Conservation (phyloP, 768 basidiomycete species). For the Lentinula aciculospora region DNA sequence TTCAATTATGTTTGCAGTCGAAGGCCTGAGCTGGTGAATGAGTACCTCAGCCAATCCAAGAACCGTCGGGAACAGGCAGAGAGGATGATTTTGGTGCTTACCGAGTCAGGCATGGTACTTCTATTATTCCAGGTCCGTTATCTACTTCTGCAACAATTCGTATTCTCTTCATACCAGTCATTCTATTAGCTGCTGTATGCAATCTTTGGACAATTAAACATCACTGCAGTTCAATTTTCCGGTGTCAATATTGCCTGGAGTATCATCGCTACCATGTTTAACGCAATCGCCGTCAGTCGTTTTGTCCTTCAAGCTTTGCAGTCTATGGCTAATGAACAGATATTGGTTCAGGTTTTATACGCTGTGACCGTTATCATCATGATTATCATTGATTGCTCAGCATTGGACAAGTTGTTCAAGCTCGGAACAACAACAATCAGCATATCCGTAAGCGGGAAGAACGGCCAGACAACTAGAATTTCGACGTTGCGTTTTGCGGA, state of each 20-base stretch:
- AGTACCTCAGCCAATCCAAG: neutral
- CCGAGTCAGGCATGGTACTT: neutral
- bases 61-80: neutral
- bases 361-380: slow-evolving; percentile 1
- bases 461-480: neutral
- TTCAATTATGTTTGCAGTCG: neutral
- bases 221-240: slow-evolving; percentile 1
- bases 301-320: neutral
- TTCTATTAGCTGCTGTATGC: neutral
- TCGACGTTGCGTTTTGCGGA: slow-evolving; percentile 1
- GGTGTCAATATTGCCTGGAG: neutral
- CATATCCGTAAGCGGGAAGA: neutral
- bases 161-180: neutral
- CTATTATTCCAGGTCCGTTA: neutral
- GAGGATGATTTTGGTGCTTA: neutral
- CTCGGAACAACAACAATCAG: neutral
- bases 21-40: neutral
- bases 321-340: neutral
- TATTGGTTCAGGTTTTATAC: neutral
- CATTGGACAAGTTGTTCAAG: neutral
- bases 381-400: neutral
- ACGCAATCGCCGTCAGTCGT: neutral
- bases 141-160: neutral
- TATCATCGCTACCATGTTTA: slow-evolving; percentile 1
- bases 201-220: neutral